These are phyloP conservation scores for Mortierella polycephala DNA, from an alignment of 371 early-diverging fungal genomes.

Conservation along the genomic window DNA sequence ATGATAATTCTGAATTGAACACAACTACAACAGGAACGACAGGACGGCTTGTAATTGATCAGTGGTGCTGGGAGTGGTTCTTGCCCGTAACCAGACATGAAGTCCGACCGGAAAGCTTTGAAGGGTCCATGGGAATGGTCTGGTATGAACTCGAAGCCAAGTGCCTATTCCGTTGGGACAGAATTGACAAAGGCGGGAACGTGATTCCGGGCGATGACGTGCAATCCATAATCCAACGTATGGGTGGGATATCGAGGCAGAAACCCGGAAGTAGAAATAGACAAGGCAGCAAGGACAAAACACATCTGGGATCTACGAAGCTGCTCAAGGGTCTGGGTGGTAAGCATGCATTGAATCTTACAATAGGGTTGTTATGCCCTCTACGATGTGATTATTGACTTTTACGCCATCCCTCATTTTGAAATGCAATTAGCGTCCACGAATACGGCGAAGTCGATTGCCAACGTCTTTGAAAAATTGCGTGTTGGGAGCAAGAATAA, in stretches of 20 bases:
- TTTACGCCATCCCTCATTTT: not conserved
- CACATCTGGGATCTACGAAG: conserved; percentile 3
- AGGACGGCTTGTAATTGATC: conserved; percentile 13
- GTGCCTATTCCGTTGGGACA: conserved; percentile 51
- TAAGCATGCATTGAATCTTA: not conserved
- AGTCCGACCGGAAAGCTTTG: conserved; percentile 49
- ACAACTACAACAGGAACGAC: not conserved
- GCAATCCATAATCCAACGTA: not conserved
- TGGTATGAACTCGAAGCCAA: conserved; percentile 56
- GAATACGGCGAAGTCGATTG: conserved; percentile 28
- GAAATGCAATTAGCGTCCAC: conserved; percentile 11
- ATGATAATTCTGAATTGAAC: not conserved
- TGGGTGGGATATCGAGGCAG: not conserved
- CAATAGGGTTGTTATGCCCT: not conserved
- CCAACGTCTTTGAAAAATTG: conserved; percentile 32
- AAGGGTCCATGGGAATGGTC: conserved; percentile 46
- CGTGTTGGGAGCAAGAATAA: conserved; percentile 33
- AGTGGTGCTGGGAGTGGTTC: conserved; percentile 53
- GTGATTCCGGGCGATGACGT: not conserved
- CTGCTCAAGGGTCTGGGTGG: conserved; percentile 18
- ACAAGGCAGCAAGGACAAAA: not conserved
- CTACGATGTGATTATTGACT: not conserved
- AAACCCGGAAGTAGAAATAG: not conserved
- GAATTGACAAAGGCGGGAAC: conserved; percentile 24
- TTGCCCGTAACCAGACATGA: conserved; percentile 33